Conservation (phyloP, 2,329 filamentous ascomycete genomes). For the Fusarium sp. region DNA sequence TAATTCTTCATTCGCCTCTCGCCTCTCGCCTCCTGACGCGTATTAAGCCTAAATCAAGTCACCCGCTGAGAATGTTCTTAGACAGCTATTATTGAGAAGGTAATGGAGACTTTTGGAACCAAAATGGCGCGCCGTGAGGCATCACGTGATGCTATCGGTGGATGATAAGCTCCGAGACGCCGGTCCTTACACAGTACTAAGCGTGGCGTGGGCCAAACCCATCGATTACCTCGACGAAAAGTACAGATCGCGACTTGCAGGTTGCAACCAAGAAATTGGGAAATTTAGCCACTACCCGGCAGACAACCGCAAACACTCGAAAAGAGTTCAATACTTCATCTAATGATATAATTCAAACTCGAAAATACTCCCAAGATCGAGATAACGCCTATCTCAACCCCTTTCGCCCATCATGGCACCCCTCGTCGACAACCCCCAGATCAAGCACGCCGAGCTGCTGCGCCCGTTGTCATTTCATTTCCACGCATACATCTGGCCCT, state of each 20-base stretch:
- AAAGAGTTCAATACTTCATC: neutral
- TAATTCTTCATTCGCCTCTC: neutral
- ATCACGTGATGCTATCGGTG: constrained; percentile 34
- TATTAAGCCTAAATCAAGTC: neutral
- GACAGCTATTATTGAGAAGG: constrained; percentile 2
- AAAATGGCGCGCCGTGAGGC: neutral
- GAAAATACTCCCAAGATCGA: constrained; percentile 1
- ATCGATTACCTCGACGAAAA: constrained; percentile 39
- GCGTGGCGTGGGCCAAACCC: constrained; percentile 17
- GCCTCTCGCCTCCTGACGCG: neutral
- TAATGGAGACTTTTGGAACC: constrained; percentile 21
- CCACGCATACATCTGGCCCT: constrained; percentile 94
- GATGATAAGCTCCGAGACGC: constrained; percentile 26
- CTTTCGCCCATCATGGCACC: constrained; percentile 65
- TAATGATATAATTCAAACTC: constrained; percentile 1
- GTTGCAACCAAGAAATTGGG: constrained; percentile 32
- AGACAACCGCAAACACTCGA: constrained; percentile 9
- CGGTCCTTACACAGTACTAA: constrained; percentile 14
- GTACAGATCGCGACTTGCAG: constrained; percentile 44
- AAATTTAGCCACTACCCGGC: constrained; percentile 23
- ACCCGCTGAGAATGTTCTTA: neutral
- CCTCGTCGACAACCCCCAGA: constrained; percentile 92
- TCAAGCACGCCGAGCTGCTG: constrained; percentile 86
- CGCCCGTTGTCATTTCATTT: constrained; percentile 83
- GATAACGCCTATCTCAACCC: constrained; percentile 21